Base-by-base conservation (phyloP, 441 rosid species). In the Populus hybrid region DNA sequence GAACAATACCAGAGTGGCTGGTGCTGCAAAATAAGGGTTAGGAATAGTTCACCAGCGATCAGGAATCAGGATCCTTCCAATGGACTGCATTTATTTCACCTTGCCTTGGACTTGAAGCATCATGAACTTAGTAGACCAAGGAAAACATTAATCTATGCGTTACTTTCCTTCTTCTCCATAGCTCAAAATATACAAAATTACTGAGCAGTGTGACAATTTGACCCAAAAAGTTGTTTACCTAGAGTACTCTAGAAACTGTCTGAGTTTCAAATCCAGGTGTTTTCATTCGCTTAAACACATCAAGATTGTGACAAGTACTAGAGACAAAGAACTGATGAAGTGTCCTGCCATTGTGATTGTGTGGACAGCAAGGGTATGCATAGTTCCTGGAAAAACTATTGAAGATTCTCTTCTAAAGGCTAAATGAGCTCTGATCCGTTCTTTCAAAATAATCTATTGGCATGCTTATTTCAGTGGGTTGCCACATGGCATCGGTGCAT, bases 401-500 rank as follows among this genome's bases (percentile, higher is more conserved):
- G 32, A 69, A 72, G 77, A 78, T 78, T 78, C 80, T 53, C 65
- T 75, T 36, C 28, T 24, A 30, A 75, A 59, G 73, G 74, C 19
- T 36, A 32, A n/a, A 6, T 21, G 23, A 79, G 66, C 78, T 36
- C 53, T 12, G 32, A 30, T 71, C 38, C 23, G 40, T 35, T 61
- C 24, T 21, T 30, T 40, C 53, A 28, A 64, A 18, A 35, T 50
- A 30, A 46, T 61, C 36, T 18, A 38, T 26, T 4, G 42, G 35
- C 10, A 19, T 6, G 46, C 35, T 67, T 67, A 38, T 40, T 65
- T 75, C 50, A 74, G 69, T 57, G 66, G 73, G 36, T 28, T 2
- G 53, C 72, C 70, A 76, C 69, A 67, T 59, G 79, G 79, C 83
- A 69, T 21, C 63, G 4, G 30, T 68, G 26, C 75, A 76, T 79